These are phyloP conservation scores for Phytophthora parvispora DNA, from an alignment of 352 stramenopile genomes.

Conservation along the genomic window DNA sequence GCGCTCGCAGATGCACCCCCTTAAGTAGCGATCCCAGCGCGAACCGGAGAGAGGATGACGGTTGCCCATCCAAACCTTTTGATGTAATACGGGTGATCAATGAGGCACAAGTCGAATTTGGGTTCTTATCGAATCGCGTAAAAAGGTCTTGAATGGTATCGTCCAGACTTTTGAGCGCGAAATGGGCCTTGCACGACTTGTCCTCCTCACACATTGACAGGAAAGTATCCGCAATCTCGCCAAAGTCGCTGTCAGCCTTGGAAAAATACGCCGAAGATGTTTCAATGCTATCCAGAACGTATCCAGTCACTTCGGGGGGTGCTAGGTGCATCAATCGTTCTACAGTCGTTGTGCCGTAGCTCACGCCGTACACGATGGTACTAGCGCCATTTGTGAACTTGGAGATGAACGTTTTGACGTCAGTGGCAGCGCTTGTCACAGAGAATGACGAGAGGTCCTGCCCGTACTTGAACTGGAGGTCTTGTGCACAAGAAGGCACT, in stretches of 20 bases:
- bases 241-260: background rate
- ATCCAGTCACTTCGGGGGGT: background rate
- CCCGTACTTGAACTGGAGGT: background rate
- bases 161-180: background rate
- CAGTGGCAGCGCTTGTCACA: background rate
- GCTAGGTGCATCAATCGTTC: background rate
- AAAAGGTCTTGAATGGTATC: background rate
- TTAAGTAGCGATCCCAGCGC: background rate
- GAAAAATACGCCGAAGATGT: background rate
- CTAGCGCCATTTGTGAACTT: background rate
- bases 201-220: background rate
- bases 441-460: background rate
- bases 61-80: too few species aligned
- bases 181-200: background rate
- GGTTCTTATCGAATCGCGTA: background rate
- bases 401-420: background rate
- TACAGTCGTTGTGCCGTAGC: background rate
- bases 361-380: background rate
- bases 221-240: background rate
- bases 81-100: too few species aligned
- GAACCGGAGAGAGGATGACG: background rate
- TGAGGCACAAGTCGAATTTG: background rate
- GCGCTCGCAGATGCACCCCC: background rate
- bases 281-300: background rate
- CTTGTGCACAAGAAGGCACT: background rate